These are phyloP conservation scores for Macrolepiota dolichaula DNA, from an alignment of 768 basidiomycete genomes.

Conservation along the genomic window DNA sequence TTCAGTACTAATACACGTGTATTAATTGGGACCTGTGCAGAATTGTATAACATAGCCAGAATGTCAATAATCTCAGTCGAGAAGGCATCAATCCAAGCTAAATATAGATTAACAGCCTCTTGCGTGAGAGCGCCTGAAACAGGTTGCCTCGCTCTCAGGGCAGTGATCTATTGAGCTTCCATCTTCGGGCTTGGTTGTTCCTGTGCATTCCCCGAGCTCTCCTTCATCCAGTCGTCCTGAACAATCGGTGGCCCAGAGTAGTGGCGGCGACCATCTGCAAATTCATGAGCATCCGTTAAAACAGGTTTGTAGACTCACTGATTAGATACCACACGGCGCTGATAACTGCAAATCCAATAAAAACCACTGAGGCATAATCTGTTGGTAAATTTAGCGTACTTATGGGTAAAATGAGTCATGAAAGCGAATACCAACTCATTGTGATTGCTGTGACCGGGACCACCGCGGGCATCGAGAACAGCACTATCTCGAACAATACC, in stretches of 20 bases:
- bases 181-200: background rate
- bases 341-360: conserved; percentile 56
- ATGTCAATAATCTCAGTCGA: too few species aligned
- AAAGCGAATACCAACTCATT: conserved; percentile 36
- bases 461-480: conserved; percentile 68
- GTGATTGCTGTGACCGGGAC: conserved; percentile 49
- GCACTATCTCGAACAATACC: conserved; percentile 56
- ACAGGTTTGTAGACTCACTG: conserved; percentile 32
- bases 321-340: conserved; percentile 61
- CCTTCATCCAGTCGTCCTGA: conserved; percentile 8
- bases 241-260: conserved; percentile 42
- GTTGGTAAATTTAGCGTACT: conserved; percentile 5
- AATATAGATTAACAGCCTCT: too few species aligned
- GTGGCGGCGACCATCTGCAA: conserved; percentile 37
- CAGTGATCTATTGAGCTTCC: background rate
- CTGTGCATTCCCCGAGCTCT: background rate
- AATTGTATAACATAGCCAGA: too few species aligned
- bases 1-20: too few species aligned
- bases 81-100: too few species aligned
- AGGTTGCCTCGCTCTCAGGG: too few species aligned
- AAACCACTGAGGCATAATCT: conserved; percentile 71
- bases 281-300: conserved; percentile 1
- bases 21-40: too few species aligned
- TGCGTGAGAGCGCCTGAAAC: too few species aligned
- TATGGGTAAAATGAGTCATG: background rate